phyloP scores from a whole-genome alignment of 345 rosid genomes.

The Salix dunnii region DNA sequence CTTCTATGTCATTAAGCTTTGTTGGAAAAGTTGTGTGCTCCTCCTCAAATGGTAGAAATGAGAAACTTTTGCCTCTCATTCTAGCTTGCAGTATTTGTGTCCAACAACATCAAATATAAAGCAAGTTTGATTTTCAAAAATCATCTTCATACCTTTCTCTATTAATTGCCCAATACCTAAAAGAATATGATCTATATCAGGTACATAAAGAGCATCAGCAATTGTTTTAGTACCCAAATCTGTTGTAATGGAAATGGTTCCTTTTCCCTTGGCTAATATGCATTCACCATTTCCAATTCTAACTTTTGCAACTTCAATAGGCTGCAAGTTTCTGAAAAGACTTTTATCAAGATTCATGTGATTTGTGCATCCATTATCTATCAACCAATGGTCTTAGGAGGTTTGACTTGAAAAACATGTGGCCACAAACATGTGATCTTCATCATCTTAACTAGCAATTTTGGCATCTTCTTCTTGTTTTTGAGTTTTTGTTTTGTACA shows the following conservation, averaged over 20 bases:
- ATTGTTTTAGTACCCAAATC: not conserved
- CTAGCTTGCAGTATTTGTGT: not conserved
- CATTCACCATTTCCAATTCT: not conserved
- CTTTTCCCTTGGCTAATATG: not conserved
- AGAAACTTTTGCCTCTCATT: conserved; percentile 9
- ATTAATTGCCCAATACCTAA: conserved; percentile 11
- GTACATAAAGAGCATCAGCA: not conserved
- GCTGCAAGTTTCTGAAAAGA: not conserved
- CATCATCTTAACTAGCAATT: too few species aligned
- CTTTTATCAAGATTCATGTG: not conserved
- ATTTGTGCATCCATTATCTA: not conserved
- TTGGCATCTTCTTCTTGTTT: too few species aligned
- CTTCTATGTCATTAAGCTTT: not conserved
- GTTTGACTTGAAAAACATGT: too few species aligned
- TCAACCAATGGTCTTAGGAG: not conserved
- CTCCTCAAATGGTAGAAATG: not conserved
- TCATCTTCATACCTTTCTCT: not conserved
- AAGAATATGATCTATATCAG: conserved; percentile 3
- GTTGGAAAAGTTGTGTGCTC: not conserved
- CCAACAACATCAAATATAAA: not conserved
- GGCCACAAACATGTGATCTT: too few species aligned
- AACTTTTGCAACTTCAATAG: not conserved
- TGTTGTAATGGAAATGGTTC: not conserved
- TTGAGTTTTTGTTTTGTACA: too few species aligned
- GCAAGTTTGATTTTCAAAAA: not conserved